Conservation (phyloP, 331 rosid genomes). For the Saraca asoca region DNA sequence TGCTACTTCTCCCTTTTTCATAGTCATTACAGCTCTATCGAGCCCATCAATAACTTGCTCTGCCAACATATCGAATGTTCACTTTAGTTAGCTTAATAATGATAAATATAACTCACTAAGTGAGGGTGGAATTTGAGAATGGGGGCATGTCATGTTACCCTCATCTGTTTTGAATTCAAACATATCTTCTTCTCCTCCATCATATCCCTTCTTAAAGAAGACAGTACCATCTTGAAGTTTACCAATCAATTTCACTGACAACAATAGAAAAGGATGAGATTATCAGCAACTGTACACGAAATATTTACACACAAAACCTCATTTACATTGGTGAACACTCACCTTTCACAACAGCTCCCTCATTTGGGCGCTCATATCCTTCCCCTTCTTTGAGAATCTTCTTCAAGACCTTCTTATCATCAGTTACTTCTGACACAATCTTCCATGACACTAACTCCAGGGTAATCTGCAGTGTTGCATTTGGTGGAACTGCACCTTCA, state of each 20-base stretch:
- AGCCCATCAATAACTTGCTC: conserved; percentile 92
- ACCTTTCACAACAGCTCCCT: conserved; percentile 79
- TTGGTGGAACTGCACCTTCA: conserved; percentile 79
- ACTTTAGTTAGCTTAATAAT: background rate
- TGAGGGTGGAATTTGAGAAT: background rate
- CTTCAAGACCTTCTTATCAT: conserved; percentile 81
- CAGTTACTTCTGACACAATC: conserved; percentile 81
- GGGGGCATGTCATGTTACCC: conserved; percentile 42
- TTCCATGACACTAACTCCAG: conserved; percentile 88
- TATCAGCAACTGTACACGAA: conserved; percentile 6
- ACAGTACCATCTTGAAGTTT: conserved; percentile 82
- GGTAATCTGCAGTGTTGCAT: conserved; percentile 68
- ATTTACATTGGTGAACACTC: conserved; percentile 11
- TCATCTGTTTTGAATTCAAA: conserved; percentile 85
- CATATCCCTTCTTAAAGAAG: conserved; percentile 69
- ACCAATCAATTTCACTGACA: conserved; percentile 76
- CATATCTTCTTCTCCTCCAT: conserved; percentile 53
- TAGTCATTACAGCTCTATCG: conserved; percentile 74
- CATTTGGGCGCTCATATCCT: conserved; percentile 84
- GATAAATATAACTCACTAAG: no score
- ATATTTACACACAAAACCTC: background rate
- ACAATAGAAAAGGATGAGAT: conserved; percentile 18
- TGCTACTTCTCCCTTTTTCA: conserved; percentile 67
- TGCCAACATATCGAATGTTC: conserved; percentile 32
- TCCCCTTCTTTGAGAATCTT: conserved; percentile 88